A percentile compares a stretch with the other conserved stretches of the same genome.
These are phyloP conservation scores for Leptosphaerulina australis DNA, from an alignment of 2,329 filamentous ascomycete genomes.

Conservation along the genomic window DNA sequence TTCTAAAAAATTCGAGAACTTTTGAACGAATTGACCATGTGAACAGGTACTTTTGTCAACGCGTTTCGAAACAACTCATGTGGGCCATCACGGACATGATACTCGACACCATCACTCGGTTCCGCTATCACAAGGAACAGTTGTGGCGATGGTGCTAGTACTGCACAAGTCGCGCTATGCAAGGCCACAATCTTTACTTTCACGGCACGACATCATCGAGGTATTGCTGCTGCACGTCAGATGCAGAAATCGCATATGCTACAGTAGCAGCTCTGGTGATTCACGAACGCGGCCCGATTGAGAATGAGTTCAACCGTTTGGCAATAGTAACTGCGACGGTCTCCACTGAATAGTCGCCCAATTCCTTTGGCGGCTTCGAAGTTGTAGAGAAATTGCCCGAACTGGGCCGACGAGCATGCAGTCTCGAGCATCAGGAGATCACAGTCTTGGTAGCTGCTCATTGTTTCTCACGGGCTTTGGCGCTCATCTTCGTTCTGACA, in stretches of 20 bases:
- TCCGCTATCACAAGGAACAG: background rate
- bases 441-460: background rate
- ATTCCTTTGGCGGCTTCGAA: background rate
- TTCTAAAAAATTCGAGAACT: background rate
- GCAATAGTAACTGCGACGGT: background rate
- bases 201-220: constrained; percentile 3
- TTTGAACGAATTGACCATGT: background rate
- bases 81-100: background rate
- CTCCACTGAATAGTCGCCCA: background rate
- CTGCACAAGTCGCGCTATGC: background rate
- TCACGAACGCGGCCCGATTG: constrained; percentile 11
- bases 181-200: background rate
- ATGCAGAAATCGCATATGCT: constrained; percentile 9
- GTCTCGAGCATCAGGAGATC: background rate
- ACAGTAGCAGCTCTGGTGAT: constrained; percentile 3
- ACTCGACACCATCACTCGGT: background rate
- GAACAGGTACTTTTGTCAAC: background rate
- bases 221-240: constrained; percentile 14
- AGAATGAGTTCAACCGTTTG: background rate
- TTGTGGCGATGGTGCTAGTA: constrained; percentile 1
- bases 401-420: background rate
- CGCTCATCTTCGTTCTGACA: background rate
- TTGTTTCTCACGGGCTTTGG: constrained; percentile 5
- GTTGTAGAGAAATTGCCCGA: background rate
- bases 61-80: constrained; percentile 3